Percentiles rank a stretch among this genome's conserved stretches.
These are phyloP conservation scores for Phytopythium cucurbitacearum DNA, from an alignment of 352 stramenopile species.

Conservation along the genomic window DNA sequence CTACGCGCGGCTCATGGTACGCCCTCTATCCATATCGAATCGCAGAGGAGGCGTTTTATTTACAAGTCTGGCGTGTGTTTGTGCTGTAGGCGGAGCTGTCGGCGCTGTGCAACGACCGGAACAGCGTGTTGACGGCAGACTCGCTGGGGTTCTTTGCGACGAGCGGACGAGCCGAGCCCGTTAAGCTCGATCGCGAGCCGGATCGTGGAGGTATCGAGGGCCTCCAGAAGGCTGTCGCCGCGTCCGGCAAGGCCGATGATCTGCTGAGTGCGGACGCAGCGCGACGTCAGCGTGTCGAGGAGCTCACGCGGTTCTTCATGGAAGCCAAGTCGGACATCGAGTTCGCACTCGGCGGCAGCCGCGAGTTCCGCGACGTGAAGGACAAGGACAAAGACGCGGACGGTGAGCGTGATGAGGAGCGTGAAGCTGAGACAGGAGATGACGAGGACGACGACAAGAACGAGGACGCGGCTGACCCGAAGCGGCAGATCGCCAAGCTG, in stretches of 20 bases:
- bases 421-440: slow-evolving; percentile 43
- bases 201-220: slow-evolving; percentile 22
- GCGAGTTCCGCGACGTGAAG: slow-evolving; percentile 64
- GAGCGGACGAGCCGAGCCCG: slow-evolving; percentile 47
- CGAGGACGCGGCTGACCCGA: slow-evolving; percentile 37
- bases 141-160: slow-evolving; percentile 69
- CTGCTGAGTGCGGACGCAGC: slow-evolving; percentile 72
- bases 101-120: slow-evolving; percentile 65
- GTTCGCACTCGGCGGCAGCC: slow-evolving; percentile 69
- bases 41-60: too few relatives aligned
- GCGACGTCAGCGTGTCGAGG: slow-evolving; percentile 76
- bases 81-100: slow-evolving; percentile 48
- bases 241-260: slow-evolving; percentile 47
- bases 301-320: slow-evolving; percentile 88
- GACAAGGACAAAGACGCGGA: slow-evolving; percentile 70
- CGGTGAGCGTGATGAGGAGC: slow-evolving; percentile 61
- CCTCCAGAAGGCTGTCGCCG: slow-evolving; percentile 23
- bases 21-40: neutral
- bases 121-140: slow-evolving; percentile 68
- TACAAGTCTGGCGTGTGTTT: neutral
- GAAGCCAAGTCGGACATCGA: slow-evolving; percentile 89
- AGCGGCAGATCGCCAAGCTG: slow-evolving; percentile 33
- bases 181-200: slow-evolving; percentile 70
- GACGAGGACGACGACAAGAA: slow-evolving; percentile 54
- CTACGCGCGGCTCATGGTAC: slow-evolving; percentile 74